These are phyloP conservation scores for Quercus tomentella DNA, from an alignment of 331 rosid species.

Conservation along the genomic window DNA sequence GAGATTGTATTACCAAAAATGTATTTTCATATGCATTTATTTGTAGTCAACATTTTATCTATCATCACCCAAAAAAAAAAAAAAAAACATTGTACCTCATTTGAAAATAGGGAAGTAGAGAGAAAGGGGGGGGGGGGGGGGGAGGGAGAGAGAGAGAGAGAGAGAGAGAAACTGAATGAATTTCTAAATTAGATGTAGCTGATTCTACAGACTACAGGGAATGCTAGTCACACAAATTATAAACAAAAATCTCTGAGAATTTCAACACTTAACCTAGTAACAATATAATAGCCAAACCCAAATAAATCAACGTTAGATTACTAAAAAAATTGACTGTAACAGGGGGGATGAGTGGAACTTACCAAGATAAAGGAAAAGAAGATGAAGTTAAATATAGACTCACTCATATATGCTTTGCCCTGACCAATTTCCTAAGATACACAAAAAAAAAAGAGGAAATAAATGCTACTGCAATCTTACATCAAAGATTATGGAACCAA, in stretches of 20 bases:
- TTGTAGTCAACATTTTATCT: not conserved
- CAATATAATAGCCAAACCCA: not conserved
- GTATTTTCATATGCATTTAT: not conserved
- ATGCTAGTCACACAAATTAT: not conserved
- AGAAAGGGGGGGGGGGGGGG: not conserved
- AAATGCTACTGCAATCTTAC: not conserved
- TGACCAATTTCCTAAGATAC: slow-evolving; percentile 41
- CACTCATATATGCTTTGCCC: slow-evolving; percentile 38
- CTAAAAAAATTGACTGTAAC: not conserved
- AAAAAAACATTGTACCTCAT: not conserved
- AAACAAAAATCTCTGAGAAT: not conserved
- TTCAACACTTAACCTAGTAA: not conserved
- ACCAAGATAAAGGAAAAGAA: slow-evolving; percentile 49
- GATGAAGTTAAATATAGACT: slow-evolving; percentile 36
- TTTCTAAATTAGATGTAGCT: not conserved
- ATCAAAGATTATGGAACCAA: not conserved
- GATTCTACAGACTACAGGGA: not conserved
- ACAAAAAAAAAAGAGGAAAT: not conserved
- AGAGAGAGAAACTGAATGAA: not conserved
- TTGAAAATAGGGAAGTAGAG: not conserved
- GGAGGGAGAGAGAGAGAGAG: not conserved
- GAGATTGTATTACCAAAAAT: not conserved
- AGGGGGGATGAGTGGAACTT: not conserved
- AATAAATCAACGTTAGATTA: not conserved
- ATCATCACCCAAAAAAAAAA: not conserved